A percentile compares a stretch with the other conserved stretches of the same genome.
Conservation (phyloP, 805 yeast species). For the Saccharomyces eubayanus region DNA sequence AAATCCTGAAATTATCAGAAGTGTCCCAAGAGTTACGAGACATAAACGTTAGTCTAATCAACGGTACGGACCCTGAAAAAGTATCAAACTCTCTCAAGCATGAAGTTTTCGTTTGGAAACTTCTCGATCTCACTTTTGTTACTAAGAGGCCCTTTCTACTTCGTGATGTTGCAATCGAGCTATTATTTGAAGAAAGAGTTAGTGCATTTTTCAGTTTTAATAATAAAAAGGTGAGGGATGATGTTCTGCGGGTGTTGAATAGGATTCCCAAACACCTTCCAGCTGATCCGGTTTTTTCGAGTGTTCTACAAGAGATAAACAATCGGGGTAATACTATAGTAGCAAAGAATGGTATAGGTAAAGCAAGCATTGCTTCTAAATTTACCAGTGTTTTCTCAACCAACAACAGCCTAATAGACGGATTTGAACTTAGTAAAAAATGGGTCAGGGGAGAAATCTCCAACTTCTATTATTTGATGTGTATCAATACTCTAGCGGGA, state of each 20-base stretch:
- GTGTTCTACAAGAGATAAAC: conserved; percentile 44
- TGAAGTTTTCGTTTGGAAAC: conserved; percentile 50
- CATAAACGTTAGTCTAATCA: conserved; percentile 56
- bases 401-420: conserved; percentile 7
- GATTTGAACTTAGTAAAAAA: conserved; percentile 47
- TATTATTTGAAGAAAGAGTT: conserved; percentile 66
- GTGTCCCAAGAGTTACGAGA: conserved; percentile 59
- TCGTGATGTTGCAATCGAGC: conserved; percentile 73
- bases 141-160: conserved; percentile 69
- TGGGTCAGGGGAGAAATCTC: conserved; percentile 78
- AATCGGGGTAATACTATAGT: conserved; percentile 28
- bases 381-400: conserved; percentile 36
- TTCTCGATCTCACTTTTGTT: conserved; percentile 50
- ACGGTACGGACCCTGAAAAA: conserved; percentile 35
- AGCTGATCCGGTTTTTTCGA: conserved; percentile 47
- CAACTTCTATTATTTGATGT: conserved; percentile 73
- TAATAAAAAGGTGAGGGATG: conserved; percentile 46
- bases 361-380: conserved; percentile 34
- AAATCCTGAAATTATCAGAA: conserved; percentile 57
- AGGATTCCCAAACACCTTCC: conserved; percentile 42
- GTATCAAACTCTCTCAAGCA: conserved; percentile 27
- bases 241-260: conserved; percentile 42
- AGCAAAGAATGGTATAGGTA: conserved; percentile 28
- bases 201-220: conserved; percentile 61
- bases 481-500: conserved; percentile 78